Percentiles rank a stretch among this genome's conserved stretches.
Evolutionary conservation across 2,329 filamentous ascomycete genomes (phyloP).

Genomic region (Aureobasidium sp.): DNA sequence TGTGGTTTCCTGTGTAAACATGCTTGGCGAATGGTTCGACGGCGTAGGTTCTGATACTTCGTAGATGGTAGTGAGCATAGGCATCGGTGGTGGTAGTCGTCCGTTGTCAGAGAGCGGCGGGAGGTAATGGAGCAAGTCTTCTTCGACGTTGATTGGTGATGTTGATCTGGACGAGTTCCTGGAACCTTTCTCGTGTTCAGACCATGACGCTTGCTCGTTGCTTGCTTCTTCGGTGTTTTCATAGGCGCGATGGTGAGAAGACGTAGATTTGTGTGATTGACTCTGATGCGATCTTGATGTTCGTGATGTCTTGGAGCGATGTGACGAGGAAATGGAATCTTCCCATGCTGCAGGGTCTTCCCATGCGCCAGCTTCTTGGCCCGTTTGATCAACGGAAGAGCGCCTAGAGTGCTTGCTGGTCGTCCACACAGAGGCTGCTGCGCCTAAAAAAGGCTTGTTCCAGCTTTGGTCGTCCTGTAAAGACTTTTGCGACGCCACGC

Average conservation of each 20-base stretch:
- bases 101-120: not conserved
- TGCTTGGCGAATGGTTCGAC: not conserved
- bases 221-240: not conserved
- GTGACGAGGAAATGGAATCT: not conserved
- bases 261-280: not conserved
- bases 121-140: not conserved
- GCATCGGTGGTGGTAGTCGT: not conserved
- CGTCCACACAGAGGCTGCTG: not conserved
- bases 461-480: not conserved
- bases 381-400: not conserved
- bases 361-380: not conserved
- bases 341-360: not conserved
- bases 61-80: not conserved
- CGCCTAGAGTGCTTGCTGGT: not conserved
- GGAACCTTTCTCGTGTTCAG: not conserved
- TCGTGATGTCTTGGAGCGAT: not conserved
- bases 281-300: not conserved
- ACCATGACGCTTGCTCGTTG: not conserved
- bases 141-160: not conserved
- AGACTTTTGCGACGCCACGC: not conserved
- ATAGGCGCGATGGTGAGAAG: not conserved
- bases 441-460: not conserved
- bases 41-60: not conserved
- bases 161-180: not conserved
- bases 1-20: not conserved